Conservation (phyloP, 306 rosid species). For the Gynostemma pentaphyllum region DNA sequence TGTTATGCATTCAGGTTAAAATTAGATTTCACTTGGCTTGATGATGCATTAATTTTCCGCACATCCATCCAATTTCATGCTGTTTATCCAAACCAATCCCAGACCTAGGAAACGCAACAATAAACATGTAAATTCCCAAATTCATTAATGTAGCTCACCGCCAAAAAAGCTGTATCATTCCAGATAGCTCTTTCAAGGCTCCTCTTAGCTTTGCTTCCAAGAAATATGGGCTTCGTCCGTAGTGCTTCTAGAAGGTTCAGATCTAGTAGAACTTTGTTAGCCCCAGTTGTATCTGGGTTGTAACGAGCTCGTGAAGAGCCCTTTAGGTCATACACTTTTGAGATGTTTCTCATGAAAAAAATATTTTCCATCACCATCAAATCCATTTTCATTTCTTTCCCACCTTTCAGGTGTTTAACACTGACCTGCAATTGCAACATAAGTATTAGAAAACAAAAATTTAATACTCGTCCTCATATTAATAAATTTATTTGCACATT, state of each 20-base stretch:
- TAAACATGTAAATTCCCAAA: background rate
- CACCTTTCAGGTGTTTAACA: slow-evolving; percentile 74
- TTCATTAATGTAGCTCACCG: slow-evolving; percentile 32
- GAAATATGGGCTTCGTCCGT: slow-evolving; percentile 84
- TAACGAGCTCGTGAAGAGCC: slow-evolving; percentile 95
- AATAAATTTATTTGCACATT: background rate
- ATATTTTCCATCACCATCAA: slow-evolving; percentile 98
- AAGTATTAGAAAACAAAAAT: background rate
- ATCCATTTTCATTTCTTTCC: slow-evolving; percentile 86
- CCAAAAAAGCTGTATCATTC: slow-evolving; percentile 91
- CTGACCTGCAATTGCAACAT: slow-evolving; percentile 47
- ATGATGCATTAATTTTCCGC: no score
- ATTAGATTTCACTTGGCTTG: no score
- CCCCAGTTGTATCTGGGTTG: slow-evolving; percentile 69
- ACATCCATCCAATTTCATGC: background rate
- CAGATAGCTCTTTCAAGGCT: slow-evolving; percentile 88
- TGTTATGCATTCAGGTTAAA: no score
- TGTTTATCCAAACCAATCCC: background rate
- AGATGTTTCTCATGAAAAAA: slow-evolving; percentile 71
- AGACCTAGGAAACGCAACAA: background rate
- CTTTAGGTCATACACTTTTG: slow-evolving; percentile 89
- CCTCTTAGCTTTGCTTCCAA: slow-evolving; percentile 93
- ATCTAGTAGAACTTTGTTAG: slow-evolving; percentile 81
- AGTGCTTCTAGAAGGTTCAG: slow-evolving; percentile 84
- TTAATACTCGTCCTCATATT: background rate